Evolutionary conservation across 2,329 filamentous ascomycete species (phyloP).

Genomic region (Monosporascus ibericus): DNA sequence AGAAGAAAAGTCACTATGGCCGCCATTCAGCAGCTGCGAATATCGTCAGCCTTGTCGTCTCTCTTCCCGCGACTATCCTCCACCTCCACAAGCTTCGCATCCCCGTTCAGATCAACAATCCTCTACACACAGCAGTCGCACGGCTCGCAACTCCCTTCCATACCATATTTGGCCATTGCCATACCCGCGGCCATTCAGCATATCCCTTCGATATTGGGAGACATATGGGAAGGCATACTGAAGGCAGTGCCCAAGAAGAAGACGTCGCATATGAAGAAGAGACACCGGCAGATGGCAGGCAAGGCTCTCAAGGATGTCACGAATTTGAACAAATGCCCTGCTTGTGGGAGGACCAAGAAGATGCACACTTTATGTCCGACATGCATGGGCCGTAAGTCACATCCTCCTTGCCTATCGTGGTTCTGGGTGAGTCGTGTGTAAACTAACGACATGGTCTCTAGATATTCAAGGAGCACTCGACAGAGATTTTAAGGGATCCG

Average conservation of each 20-base stretch:
- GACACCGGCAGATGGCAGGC: slow-evolving; percentile 88
- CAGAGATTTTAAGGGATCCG: slow-evolving; percentile 9
- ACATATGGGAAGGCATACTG: slow-evolving; percentile 89
- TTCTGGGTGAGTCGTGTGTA: no score
- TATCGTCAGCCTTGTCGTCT: slow-evolving; percentile 34
- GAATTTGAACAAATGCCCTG: slow-evolving; percentile 79
- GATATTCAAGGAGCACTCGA: slow-evolving; percentile 18
- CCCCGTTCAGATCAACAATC: slow-evolving; percentile 36
- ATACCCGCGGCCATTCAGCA: slow-evolving; percentile 56
- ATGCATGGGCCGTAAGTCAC: slow-evolving; percentile 70
- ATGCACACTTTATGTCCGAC: slow-evolving; percentile 83
- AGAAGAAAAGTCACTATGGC: slow-evolving; percentile 35
- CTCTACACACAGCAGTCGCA: slow-evolving; percentile 36
- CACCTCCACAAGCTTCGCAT: slow-evolving; percentile 30
- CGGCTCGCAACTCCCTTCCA: slow-evolving; percentile 33
- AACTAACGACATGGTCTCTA: slow-evolving; percentile 6
- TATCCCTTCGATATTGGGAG: slow-evolving; percentile 65
- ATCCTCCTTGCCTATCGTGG: not conserved
- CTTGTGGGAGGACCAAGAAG: slow-evolving; percentile 81
- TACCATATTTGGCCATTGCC: slow-evolving; percentile 50
- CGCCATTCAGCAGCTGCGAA: slow-evolving; percentile 31
- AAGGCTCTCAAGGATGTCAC: slow-evolving; percentile 92
- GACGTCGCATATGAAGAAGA: slow-evolving; percentile 92
- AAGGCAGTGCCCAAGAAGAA: slow-evolving; percentile 97
- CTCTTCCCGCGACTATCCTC: slow-evolving; percentile 50